phyloP scores from a whole-genome alignment of 352 stramenopile genomes.

The Globisporangium cederbergense region DNA sequence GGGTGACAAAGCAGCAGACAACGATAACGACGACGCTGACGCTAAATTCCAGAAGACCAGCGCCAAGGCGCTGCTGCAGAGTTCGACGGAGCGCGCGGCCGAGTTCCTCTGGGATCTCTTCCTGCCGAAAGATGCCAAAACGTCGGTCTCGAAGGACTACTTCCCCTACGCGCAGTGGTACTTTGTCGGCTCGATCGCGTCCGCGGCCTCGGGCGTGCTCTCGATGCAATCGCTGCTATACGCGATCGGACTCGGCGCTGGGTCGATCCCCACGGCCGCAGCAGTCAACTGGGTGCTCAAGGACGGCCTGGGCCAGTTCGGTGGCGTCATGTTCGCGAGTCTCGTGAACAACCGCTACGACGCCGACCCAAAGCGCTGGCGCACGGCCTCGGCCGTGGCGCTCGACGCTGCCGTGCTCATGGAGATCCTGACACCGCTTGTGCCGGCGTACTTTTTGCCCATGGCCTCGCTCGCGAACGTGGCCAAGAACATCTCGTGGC shows the following conservation, averaged over 20 bases:
- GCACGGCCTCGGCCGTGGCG: constrained; percentile 86
- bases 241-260: constrained; percentile 90
- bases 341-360: constrained; percentile 94
- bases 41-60: background rate
- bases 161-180: constrained; percentile 84
- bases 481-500: constrained; percentile 96
- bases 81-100: constrained; percentile 31
- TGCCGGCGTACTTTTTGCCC: constrained; percentile 81
- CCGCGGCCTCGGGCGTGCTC: constrained; percentile 85
- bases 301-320: constrained; percentile 95
- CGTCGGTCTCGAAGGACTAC: constrained; percentile 86
- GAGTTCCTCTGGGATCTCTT: constrained; percentile 81
- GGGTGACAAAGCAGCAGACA: constrained; percentile 13
- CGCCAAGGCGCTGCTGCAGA: constrained; percentile 19
- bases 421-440: constrained; percentile 89
- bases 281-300: constrained; percentile 97
- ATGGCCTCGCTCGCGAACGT: constrained; percentile 88
- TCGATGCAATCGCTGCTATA: constrained; percentile 94
- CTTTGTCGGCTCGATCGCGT: constrained; percentile 77
- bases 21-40: background rate
- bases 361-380: constrained; percentile 92
- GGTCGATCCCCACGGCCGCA: constrained; percentile 83
- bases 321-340: constrained; percentile 91
- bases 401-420: constrained; percentile 91
- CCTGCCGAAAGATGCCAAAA: constrained; percentile 84